Base-by-base conservation (phyloP, 352 stramenopile species). In the Globisporangium barbulae region DNA sequence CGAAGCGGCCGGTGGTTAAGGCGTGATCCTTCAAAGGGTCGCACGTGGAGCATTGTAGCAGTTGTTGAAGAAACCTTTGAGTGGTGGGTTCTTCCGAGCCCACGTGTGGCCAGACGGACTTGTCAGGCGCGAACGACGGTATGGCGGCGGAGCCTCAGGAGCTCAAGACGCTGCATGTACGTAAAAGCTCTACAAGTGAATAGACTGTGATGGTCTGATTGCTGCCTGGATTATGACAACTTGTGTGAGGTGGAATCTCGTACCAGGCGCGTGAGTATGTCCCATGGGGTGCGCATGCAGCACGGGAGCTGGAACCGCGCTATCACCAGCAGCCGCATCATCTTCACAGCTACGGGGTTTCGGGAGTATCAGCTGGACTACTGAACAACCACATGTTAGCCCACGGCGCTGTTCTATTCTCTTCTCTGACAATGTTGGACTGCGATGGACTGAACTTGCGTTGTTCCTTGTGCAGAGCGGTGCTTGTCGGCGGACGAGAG, bases 401-500 rank as follows among this genome's bases (percentile, higher is more conserved):
- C 48, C 6, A n/a, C 55, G 44, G 25, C 25, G 25, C 25, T 28
- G 25, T 28, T 28, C 25, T 59, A 25, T 21, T 49, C 59, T 6
- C 47, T 44, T 53, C 21, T 58, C 45, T 31, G 50, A 30, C 50
- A 10, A 13, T 57, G 50, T 30, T 41, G 35, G 35, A 35, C 5
- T 30, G 19, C 3, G 5, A n/a, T 3, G 31, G 25, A 57, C 33
- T 33, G 19, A 30, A 5, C 25, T 22, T 49, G 25, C 3, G 5
- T 15, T 45, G 19, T 21, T 44, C 22, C 22, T 49, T 68, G 8
- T 22, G 2, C 52, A 93, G 84, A 33, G 79, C 70, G 8, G 74
- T 90, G 13, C 67, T 93, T 8, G 70, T 91, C 12, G 81, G 79
- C 4, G 83, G 85, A 19, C 73, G 74, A 25, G 79, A 88, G 47